phyloP scores from a whole-genome alignment of 805 yeast species.

The Sugiyamaella valdiviana region DNA sequence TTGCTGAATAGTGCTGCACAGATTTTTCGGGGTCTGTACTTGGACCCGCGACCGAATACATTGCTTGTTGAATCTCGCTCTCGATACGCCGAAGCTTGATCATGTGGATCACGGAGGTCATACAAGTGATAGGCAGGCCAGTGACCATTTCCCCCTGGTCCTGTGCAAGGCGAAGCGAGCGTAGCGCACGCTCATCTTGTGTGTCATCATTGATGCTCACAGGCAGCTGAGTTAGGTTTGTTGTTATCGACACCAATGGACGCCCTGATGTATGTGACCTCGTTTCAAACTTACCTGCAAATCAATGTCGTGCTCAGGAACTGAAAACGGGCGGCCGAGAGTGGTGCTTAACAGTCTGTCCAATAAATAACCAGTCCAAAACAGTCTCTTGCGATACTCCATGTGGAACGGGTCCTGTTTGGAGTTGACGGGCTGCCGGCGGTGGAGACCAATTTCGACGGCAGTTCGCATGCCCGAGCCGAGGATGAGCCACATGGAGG shows the following conservation, averaged over 20 bases:
- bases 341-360: slow-evolving; percentile 4
- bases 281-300: background rate
- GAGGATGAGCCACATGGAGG: slow-evolving; percentile 11
- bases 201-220: slow-evolving; percentile 11
- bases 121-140: background rate
- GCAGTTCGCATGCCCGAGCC: slow-evolving; percentile 16
- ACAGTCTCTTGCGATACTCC: slow-evolving; percentile 1
- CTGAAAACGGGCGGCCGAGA: slow-evolving; percentile 11
- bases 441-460: slow-evolving; percentile 13
- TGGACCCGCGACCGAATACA: slow-evolving; percentile 6
- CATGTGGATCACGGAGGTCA: slow-evolving; percentile 10
- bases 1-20: slow-evolving; percentile 2
- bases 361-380: slow-evolving; percentile 6
- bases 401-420: slow-evolving; percentile 8
- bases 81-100: slow-evolving; percentile 14
- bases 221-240: slow-evolving; percentile 5
- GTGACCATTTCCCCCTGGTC: background rate
- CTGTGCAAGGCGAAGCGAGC: slow-evolving; percentile 6
- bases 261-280: no score
- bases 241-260: no score
- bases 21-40: background rate
- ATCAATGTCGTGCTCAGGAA: slow-evolving; percentile 13
- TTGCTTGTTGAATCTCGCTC: slow-evolving; percentile 8
- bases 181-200: background rate
- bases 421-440: slow-evolving; percentile 6